Conservation (phyloP, 2,329 filamentous ascomycete genomes). For the Cercospora canescens region DNA sequence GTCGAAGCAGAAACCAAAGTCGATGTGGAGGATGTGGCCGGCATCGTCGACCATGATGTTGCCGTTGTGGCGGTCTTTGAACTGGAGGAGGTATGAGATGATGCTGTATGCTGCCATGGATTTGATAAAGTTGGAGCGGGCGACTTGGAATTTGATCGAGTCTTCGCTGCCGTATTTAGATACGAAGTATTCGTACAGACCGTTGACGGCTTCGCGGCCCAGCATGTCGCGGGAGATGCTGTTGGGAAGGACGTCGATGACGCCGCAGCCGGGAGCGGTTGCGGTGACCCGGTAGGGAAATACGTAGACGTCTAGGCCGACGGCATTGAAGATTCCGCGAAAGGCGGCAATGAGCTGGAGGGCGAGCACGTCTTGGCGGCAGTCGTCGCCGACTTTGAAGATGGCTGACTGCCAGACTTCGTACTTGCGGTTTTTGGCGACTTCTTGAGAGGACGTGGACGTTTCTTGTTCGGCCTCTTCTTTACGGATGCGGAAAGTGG, state of each 20-base stretch:
- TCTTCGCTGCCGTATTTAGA: constrained; percentile 97
- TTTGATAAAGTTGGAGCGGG: constrained; percentile 96
- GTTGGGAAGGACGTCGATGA: constrained; percentile 97
- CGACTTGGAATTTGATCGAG: constrained; percentile 90
- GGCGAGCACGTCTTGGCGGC: constrained; percentile 92
- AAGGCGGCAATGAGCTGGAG: constrained; percentile 98
- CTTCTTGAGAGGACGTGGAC: constrained; percentile 6
- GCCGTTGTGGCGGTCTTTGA: constrained; percentile 98
- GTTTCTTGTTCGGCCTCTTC: constrained; percentile 59
- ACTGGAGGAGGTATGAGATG: constrained; percentile 93
- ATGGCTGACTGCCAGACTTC: constrained; percentile 99
- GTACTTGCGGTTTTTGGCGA: constrained; percentile 53
- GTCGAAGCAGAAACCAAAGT: constrained; percentile 99
- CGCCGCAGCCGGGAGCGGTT: constrained; percentile 93
- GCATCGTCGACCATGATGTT: constrained; percentile 99
- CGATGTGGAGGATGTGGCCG: constrained; percentile 96
- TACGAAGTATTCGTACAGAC: constrained; percentile 96
- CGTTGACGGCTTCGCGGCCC: constrained; percentile 94
- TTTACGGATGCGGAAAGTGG: constrained; percentile 95
- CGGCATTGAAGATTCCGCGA: constrained; percentile 91
- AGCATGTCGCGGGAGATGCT: constrained; percentile 99
- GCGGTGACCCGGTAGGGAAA: constrained; percentile 97
- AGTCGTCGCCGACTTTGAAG: constrained; percentile 99
- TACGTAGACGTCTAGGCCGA: constrained; percentile 94
- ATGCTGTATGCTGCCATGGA: constrained; percentile 98